These are phyloP conservation scores for Linnemannia hyalina DNA, from an alignment of 192 early-diverging fungal genomes.

Conservation along the genomic window DNA sequence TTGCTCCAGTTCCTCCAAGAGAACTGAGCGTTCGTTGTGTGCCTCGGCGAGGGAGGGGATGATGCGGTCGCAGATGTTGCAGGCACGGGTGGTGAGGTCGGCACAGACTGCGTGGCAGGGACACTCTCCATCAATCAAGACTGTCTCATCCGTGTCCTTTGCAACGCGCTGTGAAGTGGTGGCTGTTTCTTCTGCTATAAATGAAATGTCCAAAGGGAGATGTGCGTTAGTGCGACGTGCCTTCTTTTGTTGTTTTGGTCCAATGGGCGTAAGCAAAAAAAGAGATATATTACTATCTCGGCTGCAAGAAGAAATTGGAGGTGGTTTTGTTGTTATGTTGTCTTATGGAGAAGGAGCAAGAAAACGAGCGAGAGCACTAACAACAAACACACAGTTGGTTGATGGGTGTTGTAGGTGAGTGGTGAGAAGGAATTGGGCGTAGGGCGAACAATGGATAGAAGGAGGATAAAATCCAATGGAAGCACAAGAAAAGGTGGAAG, in stretches of 20 bases:
- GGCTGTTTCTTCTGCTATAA: not conserved
- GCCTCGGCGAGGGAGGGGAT: constrained; percentile 59
- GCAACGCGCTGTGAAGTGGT: constrained; percentile 9
- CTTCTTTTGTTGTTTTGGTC: not conserved
- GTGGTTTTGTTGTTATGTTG: not conserved
- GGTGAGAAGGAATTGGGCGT: not conserved
- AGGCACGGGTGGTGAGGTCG: constrained; percentile 39
- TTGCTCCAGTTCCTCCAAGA: constrained; percentile 68
- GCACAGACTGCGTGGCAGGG: constrained; percentile 54
- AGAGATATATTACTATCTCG: not conserved
- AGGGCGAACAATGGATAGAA: not conserved
- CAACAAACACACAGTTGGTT: not conserved
- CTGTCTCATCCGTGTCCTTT: constrained; percentile 32
- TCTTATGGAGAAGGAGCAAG: not conserved
- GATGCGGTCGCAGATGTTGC: constrained; percentile 52
- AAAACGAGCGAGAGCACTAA: not conserved
- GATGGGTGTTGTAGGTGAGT: not conserved
- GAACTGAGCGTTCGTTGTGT: constrained; percentile 61
- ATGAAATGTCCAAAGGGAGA: not conserved
- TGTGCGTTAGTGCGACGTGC: not conserved
- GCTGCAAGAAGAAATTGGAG: not conserved
- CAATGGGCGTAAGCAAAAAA: not conserved
- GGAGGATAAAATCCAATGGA: not conserved
- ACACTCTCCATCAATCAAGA: constrained; percentile 49
- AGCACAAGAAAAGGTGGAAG: not conserved